Evolutionary conservation across 257 asterid genomes (phyloP).

Genomic region (Fraxinus pennsylvanica): DNA sequence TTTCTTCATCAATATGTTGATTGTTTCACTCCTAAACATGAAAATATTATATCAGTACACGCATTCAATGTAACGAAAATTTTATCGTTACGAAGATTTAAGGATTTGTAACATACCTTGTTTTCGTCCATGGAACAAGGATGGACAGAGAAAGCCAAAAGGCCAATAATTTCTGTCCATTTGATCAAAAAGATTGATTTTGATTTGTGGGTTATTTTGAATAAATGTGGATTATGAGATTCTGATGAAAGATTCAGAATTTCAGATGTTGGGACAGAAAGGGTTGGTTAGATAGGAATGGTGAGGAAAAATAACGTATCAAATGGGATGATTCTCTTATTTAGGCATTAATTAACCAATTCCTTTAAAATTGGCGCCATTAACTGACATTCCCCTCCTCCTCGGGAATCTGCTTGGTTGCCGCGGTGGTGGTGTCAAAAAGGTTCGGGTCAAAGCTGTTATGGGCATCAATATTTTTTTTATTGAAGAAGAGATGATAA

Average conservation of each 20-base stretch:
- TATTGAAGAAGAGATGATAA: conserved; percentile 36
- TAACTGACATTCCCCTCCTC: not conserved
- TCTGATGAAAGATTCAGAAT: not conserved
- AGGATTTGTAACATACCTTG: not conserved
- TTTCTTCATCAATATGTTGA: not conserved
- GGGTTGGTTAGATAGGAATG: conserved; percentile 18
- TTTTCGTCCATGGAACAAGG: not conserved
- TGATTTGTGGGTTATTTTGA: not conserved
- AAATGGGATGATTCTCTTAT: not conserved
- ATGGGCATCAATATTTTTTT: no score
- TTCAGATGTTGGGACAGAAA: conserved; percentile 6
- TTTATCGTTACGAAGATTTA: not conserved
- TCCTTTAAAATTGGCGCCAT: not conserved
- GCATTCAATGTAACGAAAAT: not conserved
- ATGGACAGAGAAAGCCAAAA: not conserved
- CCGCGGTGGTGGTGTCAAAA: not conserved
- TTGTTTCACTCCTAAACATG: not conserved
- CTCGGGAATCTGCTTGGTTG: not conserved
- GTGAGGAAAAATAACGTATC: conserved; percentile 26
- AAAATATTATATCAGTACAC: not conserved
- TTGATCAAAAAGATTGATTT: not conserved
- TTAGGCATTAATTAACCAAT: conserved; percentile 4
- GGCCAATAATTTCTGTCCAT: not conserved
- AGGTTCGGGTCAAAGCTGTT: no score
- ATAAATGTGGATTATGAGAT: not conserved